These are phyloP conservation scores for Beta vulgaris DNA, from an alignment of 148 eudicot species.

Conservation along the genomic window DNA sequence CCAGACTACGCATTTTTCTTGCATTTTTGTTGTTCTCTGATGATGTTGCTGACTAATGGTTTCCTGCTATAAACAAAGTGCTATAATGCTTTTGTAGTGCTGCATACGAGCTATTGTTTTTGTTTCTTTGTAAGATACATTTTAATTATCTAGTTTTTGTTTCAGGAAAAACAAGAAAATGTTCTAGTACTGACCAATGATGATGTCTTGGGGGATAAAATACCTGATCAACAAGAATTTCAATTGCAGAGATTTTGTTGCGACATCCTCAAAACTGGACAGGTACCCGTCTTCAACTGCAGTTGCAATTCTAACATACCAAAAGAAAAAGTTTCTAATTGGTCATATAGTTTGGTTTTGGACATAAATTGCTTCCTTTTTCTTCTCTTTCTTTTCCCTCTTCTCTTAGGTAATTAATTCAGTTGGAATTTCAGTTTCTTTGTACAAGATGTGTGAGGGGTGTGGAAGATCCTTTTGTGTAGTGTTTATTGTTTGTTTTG, in stretches of 20 bases:
- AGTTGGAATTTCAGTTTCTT: not conserved
- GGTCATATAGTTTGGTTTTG: not conserved
- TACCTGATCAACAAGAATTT: conserved; percentile 73
- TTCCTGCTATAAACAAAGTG: not conserved
- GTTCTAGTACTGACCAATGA: conserved; percentile 66
- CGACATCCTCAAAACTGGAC: conserved; percentile 51
- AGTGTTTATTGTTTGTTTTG: not conserved
- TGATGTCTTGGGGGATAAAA: conserved; percentile 84
- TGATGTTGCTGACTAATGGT: not conserved
- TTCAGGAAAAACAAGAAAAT: conserved; percentile 68
- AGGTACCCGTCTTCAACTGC: conserved; percentile 33
- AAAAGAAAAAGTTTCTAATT: not conserved
- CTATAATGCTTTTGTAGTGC: not conserved
- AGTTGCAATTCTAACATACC: not conserved
- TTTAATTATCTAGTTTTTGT: conserved; percentile 14
- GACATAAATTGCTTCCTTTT: too few relatives aligned
- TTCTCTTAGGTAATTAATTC: not conserved
- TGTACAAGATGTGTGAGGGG: not conserved
- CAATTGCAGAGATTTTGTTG: conserved; percentile 65
- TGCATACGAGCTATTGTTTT: not conserved
- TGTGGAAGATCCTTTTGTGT: not conserved
- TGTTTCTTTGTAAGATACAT: not conserved
- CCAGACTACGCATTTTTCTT: not conserved
- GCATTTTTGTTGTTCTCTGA: not conserved
- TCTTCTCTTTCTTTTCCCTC: not conserved